phyloP scores from a whole-genome alignment of 495 filamentous ascomycete genomes.

The Corynascus novoguineensis region DNA sequence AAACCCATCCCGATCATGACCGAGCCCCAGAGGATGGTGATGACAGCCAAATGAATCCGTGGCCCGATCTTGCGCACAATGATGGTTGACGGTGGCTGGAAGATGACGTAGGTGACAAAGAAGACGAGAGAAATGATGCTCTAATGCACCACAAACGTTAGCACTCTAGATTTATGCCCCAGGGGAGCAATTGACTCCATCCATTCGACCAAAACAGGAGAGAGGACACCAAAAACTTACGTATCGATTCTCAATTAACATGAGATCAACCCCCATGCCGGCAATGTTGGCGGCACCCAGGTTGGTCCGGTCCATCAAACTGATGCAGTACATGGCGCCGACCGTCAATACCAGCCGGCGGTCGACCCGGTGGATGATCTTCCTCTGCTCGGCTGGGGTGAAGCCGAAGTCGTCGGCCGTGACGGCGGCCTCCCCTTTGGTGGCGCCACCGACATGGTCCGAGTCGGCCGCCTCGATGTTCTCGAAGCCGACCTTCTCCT shows the following conservation, averaged over 20 bases:
- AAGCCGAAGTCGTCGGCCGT: conserved; percentile 30
- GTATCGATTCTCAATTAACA: conserved; percentile 37
- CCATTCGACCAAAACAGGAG: background rate
- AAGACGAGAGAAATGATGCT: conserved; percentile 58
- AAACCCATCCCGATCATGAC: conserved; percentile 62
- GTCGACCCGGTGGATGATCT: conserved; percentile 57
- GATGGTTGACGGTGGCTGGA: conserved; percentile 55
- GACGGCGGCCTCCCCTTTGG: background rate
- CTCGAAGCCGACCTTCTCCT: conserved; percentile 17
- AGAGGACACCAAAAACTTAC: conserved; percentile 15
- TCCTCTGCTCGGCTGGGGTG: conserved; percentile 33
- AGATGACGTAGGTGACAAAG: conserved; percentile 60
- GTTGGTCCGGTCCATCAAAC: conserved; percentile 66
- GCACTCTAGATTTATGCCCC: background rate
- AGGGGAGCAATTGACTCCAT: background rate
- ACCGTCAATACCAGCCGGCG: conserved; percentile 57
- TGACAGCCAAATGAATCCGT: conserved; percentile 47
- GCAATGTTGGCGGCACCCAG: conserved; percentile 58
- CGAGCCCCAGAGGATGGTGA: conserved; percentile 47
- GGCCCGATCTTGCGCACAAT: conserved; percentile 58
- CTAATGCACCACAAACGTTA: conserved; percentile 23
- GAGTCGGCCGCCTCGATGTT: conserved; percentile 15
- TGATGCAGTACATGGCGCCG: conserved; percentile 60
- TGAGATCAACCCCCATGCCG: conserved; percentile 53
- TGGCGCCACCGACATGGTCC: conserved; percentile 1